Conservation (phyloP, 208 protist species). For the Leishmania mexicana region DNA sequence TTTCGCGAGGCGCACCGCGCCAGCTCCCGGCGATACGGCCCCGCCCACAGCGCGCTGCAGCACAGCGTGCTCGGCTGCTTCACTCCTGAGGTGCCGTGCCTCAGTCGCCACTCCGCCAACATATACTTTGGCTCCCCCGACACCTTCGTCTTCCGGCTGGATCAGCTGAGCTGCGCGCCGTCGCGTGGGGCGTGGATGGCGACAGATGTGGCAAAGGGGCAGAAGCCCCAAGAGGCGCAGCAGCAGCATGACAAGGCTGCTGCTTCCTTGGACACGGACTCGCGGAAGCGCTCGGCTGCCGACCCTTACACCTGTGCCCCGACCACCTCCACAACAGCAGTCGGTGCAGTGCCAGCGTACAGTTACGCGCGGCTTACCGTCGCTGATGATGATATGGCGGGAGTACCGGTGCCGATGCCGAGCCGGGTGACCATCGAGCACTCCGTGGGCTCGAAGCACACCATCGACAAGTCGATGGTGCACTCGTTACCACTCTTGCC, state of each 20-base stretch:
- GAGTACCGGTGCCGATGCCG: constrained; percentile 15
- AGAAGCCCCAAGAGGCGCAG: background rate
- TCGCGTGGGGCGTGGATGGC: constrained; percentile 26
- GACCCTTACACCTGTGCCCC: too few relatives aligned
- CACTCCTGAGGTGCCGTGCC: constrained; percentile 53
- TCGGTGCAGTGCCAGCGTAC: background rate
- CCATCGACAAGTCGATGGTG: too few relatives aligned
- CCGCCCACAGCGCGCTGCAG: background rate
- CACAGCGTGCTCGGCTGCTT: constrained; percentile 61
- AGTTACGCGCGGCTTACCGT: constrained; percentile 3
- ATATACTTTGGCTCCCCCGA: constrained; percentile 56
- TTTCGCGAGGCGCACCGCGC: background rate
- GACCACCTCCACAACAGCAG: background rate
- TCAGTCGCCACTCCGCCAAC: constrained; percentile 37
- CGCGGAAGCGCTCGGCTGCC: background rate
- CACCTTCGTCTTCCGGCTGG: constrained; percentile 54
- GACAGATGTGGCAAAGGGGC: background rate
- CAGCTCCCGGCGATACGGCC: background rate
- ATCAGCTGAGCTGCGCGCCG: constrained; percentile 8
- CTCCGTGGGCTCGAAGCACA: background rate
- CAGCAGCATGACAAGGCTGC: background rate
- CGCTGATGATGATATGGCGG: background rate
- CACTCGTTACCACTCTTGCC: background rate
- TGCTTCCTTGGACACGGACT: background rate
- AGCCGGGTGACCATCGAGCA: constrained; percentile 21